A percentile compares a stretch with the other conserved stretches of the same genome.
Evolutionary conservation across 305 asterid species (phyloP).

Genomic region (Solanum hybrid): DNA sequence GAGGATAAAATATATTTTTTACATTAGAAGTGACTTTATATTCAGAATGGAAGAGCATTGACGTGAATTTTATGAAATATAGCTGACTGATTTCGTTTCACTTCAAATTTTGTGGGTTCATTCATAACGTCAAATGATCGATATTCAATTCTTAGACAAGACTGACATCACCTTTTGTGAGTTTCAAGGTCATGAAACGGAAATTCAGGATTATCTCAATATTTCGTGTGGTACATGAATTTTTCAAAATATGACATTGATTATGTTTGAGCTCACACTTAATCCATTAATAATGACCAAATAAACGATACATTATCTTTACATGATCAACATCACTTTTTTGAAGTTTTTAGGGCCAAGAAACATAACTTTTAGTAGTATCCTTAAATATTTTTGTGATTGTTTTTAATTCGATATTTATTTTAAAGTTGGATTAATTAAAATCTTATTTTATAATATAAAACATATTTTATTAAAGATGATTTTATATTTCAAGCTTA

Average conservation of each 20-base stretch:
- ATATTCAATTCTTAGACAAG: neutral
- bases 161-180: neutral
- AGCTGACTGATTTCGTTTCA: neutral
- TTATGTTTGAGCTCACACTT: neutral
- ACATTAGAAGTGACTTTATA: neutral
- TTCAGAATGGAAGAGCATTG: neutral
- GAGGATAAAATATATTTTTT: neutral
- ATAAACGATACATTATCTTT: neutral
- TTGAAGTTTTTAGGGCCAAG: neutral
- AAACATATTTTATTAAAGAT: no score
- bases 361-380: neutral
- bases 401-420: no score
- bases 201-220: neutral
- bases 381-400: neutral
- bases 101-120: neutral
- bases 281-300: neutral
- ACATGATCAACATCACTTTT: neutral
- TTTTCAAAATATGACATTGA: no score
- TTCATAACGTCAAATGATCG: neutral
- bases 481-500: neutral
- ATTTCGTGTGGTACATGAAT: no score
- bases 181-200: no score
- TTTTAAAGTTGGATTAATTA: no score
- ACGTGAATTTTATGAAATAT: neutral
- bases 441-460: no score